Base-by-base conservation (phyloP, 345 rosid species). In the Clausena lansium region DNA sequence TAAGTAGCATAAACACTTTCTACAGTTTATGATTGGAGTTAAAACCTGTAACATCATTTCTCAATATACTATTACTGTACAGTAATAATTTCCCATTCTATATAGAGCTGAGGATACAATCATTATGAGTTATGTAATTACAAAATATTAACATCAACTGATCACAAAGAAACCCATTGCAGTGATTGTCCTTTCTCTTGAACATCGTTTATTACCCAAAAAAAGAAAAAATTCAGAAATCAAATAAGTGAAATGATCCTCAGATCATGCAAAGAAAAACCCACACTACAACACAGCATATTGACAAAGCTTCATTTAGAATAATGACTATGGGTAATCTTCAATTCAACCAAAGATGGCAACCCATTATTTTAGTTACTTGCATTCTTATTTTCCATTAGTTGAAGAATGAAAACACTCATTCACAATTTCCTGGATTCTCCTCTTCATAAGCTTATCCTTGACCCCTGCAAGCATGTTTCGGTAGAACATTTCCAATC, bases 401-500 rank as follows among this genome's bases (percentile, higher is more conserved):
- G 82, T 63, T 74, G 90, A 79, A 74, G 89, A 79, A 36, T 83
- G 91, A 77, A 88, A 83, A 79, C 79, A 87, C 84, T 93, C 97
- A 82, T 89, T 86, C 68, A 93, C 81, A 30, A 95, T 80, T 84
- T 95, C 97, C 82, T 91, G 94, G 58, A 95, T 91, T 82, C 95
- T 84, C 83, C 82, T 88, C 86, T 93, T 91, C 91, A 95, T 78
- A 59, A 89, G 85, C 88, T 91, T 91, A 78, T 95, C 98, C 83
- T 95, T 91, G 15, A 95, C 97, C 24, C 94, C 89, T 1, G 85
- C 81, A n/a, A 89, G 81, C 95, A 91, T 88, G 85, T 84, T 89
- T 78, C 86, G 80, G 75, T 95, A 90, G 80, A 95, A 93, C 84
- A 81, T 77, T 79, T 95, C 94, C 89, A 95, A 79, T 77, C 92